Percentiles rank a stretch among this genome's conserved stretches.
Evolutionary conservation across 2,329 filamentous ascomycete genomes (phyloP).

Genomic region (Alternaria consortialis): DNA sequence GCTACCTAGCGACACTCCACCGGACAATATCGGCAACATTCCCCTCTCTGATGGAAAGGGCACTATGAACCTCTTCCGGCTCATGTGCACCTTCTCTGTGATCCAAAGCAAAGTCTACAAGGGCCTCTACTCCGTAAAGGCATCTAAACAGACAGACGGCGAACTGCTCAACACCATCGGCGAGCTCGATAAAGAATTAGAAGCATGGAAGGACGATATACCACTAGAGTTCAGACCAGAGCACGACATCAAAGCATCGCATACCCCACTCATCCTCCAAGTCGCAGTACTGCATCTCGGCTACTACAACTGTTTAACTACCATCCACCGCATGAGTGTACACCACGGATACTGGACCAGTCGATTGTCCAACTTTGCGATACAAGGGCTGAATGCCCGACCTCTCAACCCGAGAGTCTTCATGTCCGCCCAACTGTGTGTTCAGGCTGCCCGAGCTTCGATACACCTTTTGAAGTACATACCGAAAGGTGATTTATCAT

Average conservation of each 20-base stretch:
- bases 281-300: slow-evolving; percentile 94
- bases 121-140: slow-evolving; percentile 89
- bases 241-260: slow-evolving; percentile 90
- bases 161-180: slow-evolving; percentile 95
- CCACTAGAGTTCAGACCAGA: slow-evolving; percentile 97
- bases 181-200: slow-evolving; percentile 81
- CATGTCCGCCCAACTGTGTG: slow-evolving; percentile 90
- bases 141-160: slow-evolving; percentile 88
- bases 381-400: slow-evolving; percentile 89
- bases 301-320: slow-evolving; percentile 97
- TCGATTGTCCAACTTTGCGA: slow-evolving; percentile 90
- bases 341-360: slow-evolving; percentile 99
- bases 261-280: slow-evolving; percentile 92
- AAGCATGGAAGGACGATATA: slow-evolving; percentile 96
- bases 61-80: slow-evolving; percentile 93
- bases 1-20: slow-evolving; percentile 86
- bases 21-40: slow-evolving; percentile 94
- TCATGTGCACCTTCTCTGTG: slow-evolving; percentile 89
- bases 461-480: slow-evolving; percentile 96
- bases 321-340: slow-evolving; percentile 97
- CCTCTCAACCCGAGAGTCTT: slow-evolving; percentile 94
- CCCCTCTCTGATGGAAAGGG: slow-evolving; percentile 86
- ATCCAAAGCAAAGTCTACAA: slow-evolving; percentile 97
- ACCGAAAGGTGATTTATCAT: slow-evolving; percentile 91
- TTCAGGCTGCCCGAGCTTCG: slow-evolving; percentile 88